These are phyloP conservation scores for Orbilia quercus DNA, from an alignment of 2,329 filamentous ascomycete genomes.

Conservation along the genomic window DNA sequence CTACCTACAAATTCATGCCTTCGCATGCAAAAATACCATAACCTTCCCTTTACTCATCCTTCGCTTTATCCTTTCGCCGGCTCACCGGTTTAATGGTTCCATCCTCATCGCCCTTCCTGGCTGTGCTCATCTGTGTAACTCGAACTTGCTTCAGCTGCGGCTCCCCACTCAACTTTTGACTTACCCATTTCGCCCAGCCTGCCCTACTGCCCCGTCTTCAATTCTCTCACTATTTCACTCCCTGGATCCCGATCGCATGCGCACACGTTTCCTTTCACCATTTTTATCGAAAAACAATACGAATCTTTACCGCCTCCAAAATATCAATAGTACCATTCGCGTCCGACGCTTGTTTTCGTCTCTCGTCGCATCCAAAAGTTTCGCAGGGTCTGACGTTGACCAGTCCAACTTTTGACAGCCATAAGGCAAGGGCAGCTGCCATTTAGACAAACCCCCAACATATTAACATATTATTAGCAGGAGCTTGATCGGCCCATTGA, in stretches of 20 bases:
- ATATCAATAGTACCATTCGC: slow-evolving; percentile 20
- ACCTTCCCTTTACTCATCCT: slow-evolving; percentile 14
- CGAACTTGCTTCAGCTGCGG: slow-evolving; percentile 36
- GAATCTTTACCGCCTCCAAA: slow-evolving; percentile 12
- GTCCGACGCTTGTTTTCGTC: neutral
- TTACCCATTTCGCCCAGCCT: neutral
- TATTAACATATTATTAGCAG: slow-evolving; percentile 23
- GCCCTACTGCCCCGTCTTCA: slow-evolving; percentile 1
- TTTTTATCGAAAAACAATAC: neutral
- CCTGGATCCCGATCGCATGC: too few relatives aligned
- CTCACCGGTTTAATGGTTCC: neutral
- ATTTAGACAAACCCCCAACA: slow-evolving; percentile 11
- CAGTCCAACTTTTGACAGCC: neutral
- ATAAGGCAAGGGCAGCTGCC: neutral
- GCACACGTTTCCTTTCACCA: slow-evolving; percentile 1
- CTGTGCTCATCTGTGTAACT: slow-evolving; percentile 49
- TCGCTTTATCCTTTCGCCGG: slow-evolving; percentile 1
- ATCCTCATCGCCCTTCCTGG: slow-evolving; percentile 7
- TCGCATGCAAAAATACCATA: slow-evolving; percentile 13
- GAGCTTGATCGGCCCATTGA: slow-evolving; percentile 19
- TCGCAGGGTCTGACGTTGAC: slow-evolving; percentile 14
- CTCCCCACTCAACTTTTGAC: slow-evolving; percentile 17
- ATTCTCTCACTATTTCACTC: slow-evolving; percentile 2
- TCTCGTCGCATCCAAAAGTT: slow-evolving; percentile 7
- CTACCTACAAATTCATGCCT: too few relatives aligned